Conservation (phyloP, 2,329 filamentous ascomycete species). For the Apiospora arundinis region DNA sequence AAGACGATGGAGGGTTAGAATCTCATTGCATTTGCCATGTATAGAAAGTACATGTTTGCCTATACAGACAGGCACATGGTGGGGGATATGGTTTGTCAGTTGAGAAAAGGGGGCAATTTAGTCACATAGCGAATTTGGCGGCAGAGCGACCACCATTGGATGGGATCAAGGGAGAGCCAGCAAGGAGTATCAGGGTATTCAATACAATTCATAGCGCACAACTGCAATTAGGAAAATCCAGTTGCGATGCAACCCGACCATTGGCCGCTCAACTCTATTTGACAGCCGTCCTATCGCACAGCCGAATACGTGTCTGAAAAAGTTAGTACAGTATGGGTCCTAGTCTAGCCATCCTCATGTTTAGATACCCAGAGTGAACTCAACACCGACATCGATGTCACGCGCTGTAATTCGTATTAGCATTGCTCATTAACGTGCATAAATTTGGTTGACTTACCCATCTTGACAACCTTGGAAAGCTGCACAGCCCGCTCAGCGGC, state of each 20-base stretch:
- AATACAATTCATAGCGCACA: slow-evolving; percentile 19
- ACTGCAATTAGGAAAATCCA: slow-evolving; percentile 18
- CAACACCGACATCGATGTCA: slow-evolving; percentile 96
- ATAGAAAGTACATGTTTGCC: neutral
- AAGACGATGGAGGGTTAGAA: neutral
- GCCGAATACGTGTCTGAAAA: slow-evolving; percentile 33
- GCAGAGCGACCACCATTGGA: neutral
- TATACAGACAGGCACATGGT: neutral
- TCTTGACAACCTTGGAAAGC: slow-evolving; percentile 99
- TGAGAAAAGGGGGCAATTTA: neutral
- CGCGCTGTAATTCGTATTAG: slow-evolving; percentile 64
- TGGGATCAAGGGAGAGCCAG: neutral
- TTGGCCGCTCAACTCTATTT: slow-evolving; percentile 26
- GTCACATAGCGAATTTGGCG: neutral
- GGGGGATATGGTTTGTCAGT: no score
- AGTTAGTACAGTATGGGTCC: slow-evolving; percentile 42
- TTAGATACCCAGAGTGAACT: slow-evolving; percentile 95
- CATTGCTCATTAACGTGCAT: slow-evolving; percentile 26
- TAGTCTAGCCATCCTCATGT: slow-evolving; percentile 41
- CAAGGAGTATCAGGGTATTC: slow-evolving; percentile 3
- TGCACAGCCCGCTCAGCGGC: slow-evolving; percentile 98
- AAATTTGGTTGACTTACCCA: slow-evolving; percentile 67
- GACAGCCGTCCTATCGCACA: slow-evolving; percentile 27
- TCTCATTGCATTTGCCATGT: neutral
- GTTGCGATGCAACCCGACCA: slow-evolving; percentile 14